Base-by-base conservation (phyloP, 345 rosid species). In the Salix purpurea region DNA sequence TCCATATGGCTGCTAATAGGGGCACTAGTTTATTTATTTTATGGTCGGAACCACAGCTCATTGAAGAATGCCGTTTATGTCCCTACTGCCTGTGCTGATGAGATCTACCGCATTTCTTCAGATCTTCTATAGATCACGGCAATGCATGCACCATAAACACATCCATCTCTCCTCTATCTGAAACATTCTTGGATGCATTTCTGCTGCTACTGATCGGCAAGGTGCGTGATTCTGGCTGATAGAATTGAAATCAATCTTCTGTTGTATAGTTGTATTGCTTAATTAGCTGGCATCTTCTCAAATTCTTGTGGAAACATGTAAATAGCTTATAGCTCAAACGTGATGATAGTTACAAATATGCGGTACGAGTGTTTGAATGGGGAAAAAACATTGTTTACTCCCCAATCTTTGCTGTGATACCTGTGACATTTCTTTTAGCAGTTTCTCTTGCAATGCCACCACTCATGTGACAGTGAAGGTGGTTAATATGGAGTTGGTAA, bases 1-100 rank as follows among this genome's bases (percentile, higher is more conserved):
- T 90, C 94, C 0, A 84, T 89, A 44, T 91, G 97, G 98, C 87
- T 91, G 21, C 28, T 86, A 48, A 74, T 88, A 3, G 98, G 97
- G 79, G 89, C 80, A 67, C 54, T 88, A 23, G 88, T 91, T 4
- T 93, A 93, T 70, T 70, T 77, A 56, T 84, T 90, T 86, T 93
- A 93, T 62, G 98, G 98, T 14, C 82, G 90, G 69, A 84, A 48
- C 23, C 82, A 90, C 86, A 93, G 98, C 83, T 89, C 92, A 2
- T 79, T 93, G 19, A 81, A 61, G 14, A 78, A 87, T 78, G 97
- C 94, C 36, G 85, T 93, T 28, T 93, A 93, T 69, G 97, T 93
- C 26, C 81, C 95, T 2, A 84, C 84, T 21, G 87, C 89, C 52
- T 88, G 84, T 62, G 95, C 86, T 14, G 87, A 86, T 54, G 89